Percentiles rank a stretch among this genome's conserved stretches.
phyloP scores from a whole-genome alignment of 176 grass and related monocot species.

The Hyparrhenia diplandra region DNA sequence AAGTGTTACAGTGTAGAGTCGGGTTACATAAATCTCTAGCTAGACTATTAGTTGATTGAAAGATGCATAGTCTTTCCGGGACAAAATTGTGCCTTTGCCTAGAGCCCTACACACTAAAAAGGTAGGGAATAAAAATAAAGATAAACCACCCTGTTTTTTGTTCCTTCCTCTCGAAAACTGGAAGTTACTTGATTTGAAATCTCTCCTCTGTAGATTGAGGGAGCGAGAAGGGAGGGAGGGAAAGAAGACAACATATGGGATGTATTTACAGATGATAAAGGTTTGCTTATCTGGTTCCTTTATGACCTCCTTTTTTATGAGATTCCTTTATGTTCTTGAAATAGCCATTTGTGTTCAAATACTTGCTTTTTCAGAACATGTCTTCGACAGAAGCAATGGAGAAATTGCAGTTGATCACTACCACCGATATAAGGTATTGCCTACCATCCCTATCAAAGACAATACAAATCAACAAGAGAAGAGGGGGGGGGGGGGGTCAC shows the following conservation, averaged over 20 bases:
- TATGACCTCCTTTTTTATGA: neutral
- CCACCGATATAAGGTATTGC: constrained; percentile 79
- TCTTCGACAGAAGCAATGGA: constrained; percentile 61
- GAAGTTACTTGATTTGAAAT: neutral
- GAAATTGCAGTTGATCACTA: constrained; percentile 96
- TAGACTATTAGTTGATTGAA: neutral
- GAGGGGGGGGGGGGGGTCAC: too few relatives aligned
- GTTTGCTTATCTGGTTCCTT: constrained; percentile 26
- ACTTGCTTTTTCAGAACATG: constrained; percentile 55
- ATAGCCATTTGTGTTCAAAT: constrained; percentile 19
- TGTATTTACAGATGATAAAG: constrained; percentile 81
- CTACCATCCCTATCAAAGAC: neutral
- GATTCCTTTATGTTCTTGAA: neutral
- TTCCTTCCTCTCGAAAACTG: neutral
- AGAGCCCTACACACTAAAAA: neutral
- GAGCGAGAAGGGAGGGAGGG: constrained; percentile 74
- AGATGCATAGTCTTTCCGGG: neutral
- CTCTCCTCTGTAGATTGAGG: constrained; percentile 68
- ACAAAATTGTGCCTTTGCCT: neutral
- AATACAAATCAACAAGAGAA: neutral
- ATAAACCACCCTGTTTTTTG: neutral
- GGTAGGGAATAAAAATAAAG: neutral
- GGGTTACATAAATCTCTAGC: neutral
- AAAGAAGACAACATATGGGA: constrained; percentile 97
- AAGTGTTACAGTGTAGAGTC: neutral